phyloP scores from a whole-genome alignment of 78 protist species.

The Creolimax fragrantissima region DNA sequence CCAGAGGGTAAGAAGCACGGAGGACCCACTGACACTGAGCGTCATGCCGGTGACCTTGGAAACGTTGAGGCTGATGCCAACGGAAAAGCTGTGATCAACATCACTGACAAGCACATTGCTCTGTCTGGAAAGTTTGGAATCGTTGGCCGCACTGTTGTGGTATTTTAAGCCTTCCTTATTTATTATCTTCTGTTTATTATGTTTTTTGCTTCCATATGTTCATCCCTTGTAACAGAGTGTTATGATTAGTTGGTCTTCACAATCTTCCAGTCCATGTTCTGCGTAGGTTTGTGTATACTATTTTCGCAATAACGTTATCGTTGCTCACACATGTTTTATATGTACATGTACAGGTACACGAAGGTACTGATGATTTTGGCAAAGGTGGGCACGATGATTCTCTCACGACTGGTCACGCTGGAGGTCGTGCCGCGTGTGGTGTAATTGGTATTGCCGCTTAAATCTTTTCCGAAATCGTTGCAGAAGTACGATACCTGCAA shows the following conservation, averaged over 20 bases:
- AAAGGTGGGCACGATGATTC: conserved; percentile 58
- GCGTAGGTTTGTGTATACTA: too few relatives aligned
- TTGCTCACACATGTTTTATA: too few relatives aligned
- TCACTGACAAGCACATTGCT: conserved; percentile 39
- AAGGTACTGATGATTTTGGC: conserved; percentile 73
- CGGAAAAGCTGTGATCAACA: conserved; percentile 23
- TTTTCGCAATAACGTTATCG: too few relatives aligned
- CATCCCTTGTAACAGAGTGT: too few relatives aligned
- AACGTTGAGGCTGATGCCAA: conserved; percentile 42
- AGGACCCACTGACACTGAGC: conserved; percentile 43
- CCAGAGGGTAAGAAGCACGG: conserved; percentile 64
- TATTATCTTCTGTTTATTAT: background rate
- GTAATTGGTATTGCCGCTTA: conserved; percentile 57
- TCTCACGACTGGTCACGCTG: conserved; percentile 79
- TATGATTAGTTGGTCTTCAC: too few relatives aligned
- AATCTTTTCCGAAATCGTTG: too few relatives aligned
- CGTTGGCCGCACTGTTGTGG: conserved; percentile 66
- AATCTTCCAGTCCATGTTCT: too few relatives aligned
- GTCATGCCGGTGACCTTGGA: conserved; percentile 59
- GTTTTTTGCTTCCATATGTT: background rate
- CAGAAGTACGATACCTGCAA: too few relatives aligned
- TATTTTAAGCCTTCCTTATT: conserved; percentile 16
- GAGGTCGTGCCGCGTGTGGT: conserved; percentile 74
- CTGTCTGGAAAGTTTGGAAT: conserved; percentile 55
- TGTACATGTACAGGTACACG: conserved; percentile 41